Evolutionary conservation across 352 stramenopile genomes (phyloP).

Genomic region (Phytopythium litorale): DNA sequence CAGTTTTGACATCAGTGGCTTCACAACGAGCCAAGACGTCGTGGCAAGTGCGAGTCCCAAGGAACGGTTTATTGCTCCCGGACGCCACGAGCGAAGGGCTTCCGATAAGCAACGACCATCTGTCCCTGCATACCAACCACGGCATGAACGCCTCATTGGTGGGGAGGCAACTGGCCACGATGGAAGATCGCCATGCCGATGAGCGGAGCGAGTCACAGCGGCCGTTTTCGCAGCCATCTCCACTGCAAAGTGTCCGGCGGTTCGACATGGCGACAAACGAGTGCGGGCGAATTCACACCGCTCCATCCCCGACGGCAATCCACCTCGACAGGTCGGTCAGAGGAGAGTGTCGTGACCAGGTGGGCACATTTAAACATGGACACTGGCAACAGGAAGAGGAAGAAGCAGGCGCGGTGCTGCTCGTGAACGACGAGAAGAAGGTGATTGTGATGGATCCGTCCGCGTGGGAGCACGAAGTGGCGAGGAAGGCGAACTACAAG

Average conservation of each 20-base stretch:
- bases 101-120: background rate
- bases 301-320: background rate
- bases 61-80: background rate
- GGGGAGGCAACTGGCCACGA: background rate
- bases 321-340: background rate
- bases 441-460: background rate
- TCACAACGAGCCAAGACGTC: background rate
- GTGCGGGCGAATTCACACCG: constrained; percentile 1
- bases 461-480: background rate
- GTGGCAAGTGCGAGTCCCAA: background rate
- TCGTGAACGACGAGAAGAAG: background rate
- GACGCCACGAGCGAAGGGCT: background rate
- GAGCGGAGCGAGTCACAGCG: background rate
- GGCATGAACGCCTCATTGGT: background rate
- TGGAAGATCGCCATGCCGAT: background rate
- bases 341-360: background rate
- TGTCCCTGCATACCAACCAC: background rate
- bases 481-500: background rate
- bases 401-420: background rate
- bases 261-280: background rate
- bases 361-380: background rate
- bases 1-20: background rate
- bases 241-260: background rate
- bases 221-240: background rate
- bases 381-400: background rate